Percentiles rank a stretch among this genome's conserved stretches.
Evolutionary conservation across 169 alveolate genomes (phyloP).

Genomic region (Plasmodium yoelii): DNA sequence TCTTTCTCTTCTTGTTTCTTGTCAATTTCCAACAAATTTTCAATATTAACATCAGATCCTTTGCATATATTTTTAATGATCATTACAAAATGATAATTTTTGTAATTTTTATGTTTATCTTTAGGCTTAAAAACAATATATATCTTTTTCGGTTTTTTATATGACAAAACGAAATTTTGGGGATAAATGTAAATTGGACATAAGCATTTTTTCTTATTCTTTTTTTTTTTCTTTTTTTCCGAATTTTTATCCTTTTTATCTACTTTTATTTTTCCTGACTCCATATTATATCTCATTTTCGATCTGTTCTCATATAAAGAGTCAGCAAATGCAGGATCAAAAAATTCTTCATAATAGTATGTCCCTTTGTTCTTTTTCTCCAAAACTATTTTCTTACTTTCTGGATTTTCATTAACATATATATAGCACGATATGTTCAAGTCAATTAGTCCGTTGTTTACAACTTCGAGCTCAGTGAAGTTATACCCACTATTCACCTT

Average conservation of each 20-base stretch:
- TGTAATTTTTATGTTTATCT: slow-evolving; percentile 52
- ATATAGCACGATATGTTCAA: slow-evolving; percentile 36
- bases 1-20: slow-evolving; percentile 14
- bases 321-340: slow-evolving; percentile 12
- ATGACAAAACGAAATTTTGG: slow-evolving; percentile 19
- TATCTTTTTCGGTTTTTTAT: slow-evolving; percentile 39
- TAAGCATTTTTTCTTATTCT: slow-evolving; percentile 8
- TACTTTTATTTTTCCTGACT: background rate
- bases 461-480: slow-evolving; percentile 35
- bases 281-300: background rate
- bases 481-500: slow-evolving; percentile 66
- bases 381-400: slow-evolving; percentile 4
- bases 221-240: slow-evolving; percentile 4
- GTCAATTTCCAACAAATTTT: slow-evolving; percentile 40
- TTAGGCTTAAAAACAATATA: slow-evolving; percentile 46
- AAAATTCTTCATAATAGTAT: slow-evolving; percentile 44
- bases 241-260: background rate
- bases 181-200: slow-evolving; percentile 73
- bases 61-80: slow-evolving; percentile 22
- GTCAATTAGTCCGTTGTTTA: slow-evolving; percentile 55
- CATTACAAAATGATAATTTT: slow-evolving; percentile 56
- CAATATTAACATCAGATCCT: slow-evolving; percentile 45
- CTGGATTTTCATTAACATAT: slow-evolving; percentile 29
- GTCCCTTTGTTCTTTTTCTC: slow-evolving; percentile 34
- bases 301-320: slow-evolving; percentile 24